A percentile compares a stretch with the other conserved stretches of the same genome.
Conservation (phyloP, 768 basidiomycete species). For the Tricholoma furcatifolium region DNA sequence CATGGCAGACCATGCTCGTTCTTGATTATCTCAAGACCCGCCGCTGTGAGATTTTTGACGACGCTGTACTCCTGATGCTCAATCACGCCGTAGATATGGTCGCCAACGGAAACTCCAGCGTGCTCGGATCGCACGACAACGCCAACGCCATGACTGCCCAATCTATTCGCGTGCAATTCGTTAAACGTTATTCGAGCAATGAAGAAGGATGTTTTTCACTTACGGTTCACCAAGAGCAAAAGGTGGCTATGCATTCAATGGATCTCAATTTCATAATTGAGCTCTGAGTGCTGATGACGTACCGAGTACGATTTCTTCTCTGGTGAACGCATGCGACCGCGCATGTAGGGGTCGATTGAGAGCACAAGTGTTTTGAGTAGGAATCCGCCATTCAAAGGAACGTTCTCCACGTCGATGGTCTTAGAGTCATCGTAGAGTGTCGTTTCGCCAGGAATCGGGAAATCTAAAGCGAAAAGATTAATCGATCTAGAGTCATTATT, state of each 20-base stretch:
- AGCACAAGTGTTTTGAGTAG: conserved; percentile 50
- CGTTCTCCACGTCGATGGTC: conserved; percentile 49
- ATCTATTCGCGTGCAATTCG: conserved; percentile 13
- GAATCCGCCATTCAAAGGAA: conserved; percentile 42
- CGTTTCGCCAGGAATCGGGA: conserved; percentile 44
- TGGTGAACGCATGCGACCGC: conserved; percentile 36
- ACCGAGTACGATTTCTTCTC: conserved; percentile 25
- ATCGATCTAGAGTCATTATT: too few species aligned
- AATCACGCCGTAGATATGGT: conserved; percentile 37
- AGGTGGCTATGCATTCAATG: conserved; percentile 17
- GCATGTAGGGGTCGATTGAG: conserved; percentile 43
- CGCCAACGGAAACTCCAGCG: conserved; percentile 30
- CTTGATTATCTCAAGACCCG: conserved; percentile 26
- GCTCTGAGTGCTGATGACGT: not conserved
- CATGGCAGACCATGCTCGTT: conserved; percentile 47
- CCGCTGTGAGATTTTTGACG: conserved; percentile 17
- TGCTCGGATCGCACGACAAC: conserved; percentile 44
- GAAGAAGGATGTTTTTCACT: conserved; percentile 12
- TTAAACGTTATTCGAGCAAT: not conserved
- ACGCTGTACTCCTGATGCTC: conserved; percentile 41
- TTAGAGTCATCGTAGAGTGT: conserved; percentile 41
- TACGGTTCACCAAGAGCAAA: conserved; percentile 37
- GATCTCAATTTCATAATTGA: not conserved
- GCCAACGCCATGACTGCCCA: conserved; percentile 36
- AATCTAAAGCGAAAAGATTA: conserved; percentile 21